A percentile compares a stretch with the other conserved stretches of the same genome.
These are phyloP conservation scores for Hyphodiscus sp. DNA, from an alignment of 2,329 filamentous ascomycete genomes.

Conservation along the genomic window DNA sequence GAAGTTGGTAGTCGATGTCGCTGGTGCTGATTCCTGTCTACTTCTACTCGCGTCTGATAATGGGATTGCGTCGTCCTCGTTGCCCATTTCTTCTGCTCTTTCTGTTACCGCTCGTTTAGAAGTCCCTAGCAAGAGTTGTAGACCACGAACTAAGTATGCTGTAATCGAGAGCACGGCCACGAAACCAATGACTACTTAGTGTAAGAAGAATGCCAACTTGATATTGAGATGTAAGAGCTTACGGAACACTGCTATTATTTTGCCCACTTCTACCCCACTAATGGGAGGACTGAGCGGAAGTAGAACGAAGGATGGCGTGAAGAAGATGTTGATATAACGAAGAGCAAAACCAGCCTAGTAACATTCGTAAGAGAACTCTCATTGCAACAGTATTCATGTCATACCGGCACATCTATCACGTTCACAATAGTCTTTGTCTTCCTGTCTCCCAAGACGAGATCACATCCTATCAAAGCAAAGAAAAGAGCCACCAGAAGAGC, in stretches of 20 bases:
- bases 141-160: slow-evolving; percentile 46
- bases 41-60: slow-evolving; percentile 29
- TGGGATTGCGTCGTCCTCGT: slow-evolving; percentile 42
- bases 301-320: slow-evolving; percentile 40
- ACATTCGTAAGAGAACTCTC: background rate
- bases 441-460: slow-evolving; percentile 41
- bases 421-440: slow-evolving; percentile 42
- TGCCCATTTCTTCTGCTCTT: slow-evolving; percentile 44
- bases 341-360: slow-evolving; percentile 10
- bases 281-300: slow-evolving; percentile 50
- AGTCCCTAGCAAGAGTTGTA: slow-evolving; percentile 45
- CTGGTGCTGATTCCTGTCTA: slow-evolving; percentile 14
- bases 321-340: slow-evolving; percentile 13
- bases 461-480: slow-evolving; percentile 40
- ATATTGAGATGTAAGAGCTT: slow-evolving; percentile 20
- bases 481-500: slow-evolving; percentile 52
- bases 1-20: slow-evolving; percentile 9
- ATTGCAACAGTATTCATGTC: slow-evolving; percentile 6
- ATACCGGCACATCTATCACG: slow-evolving; percentile 48
- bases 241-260: slow-evolving; percentile 55
- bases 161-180: slow-evolving; percentile 44
- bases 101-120: slow-evolving; percentile 46
- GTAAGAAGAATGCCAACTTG: background rate
- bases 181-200: slow-evolving; percentile 45
- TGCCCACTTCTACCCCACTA: slow-evolving; percentile 46